Conservation (phyloP, 768 basidiomycete species). For the Leccinum olivaceopallidum region DNA sequence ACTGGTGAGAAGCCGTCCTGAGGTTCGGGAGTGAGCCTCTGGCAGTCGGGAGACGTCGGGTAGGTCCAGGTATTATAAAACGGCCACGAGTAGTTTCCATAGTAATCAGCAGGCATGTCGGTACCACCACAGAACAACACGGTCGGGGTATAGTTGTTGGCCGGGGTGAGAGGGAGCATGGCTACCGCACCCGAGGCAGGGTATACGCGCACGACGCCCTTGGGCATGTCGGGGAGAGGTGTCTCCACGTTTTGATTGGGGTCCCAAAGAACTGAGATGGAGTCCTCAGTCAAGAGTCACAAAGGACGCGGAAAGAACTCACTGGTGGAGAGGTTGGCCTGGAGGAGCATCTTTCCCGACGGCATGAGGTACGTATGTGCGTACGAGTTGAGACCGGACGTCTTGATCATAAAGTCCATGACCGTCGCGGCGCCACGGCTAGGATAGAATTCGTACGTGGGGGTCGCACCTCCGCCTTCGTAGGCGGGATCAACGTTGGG, state of each 20-base stretch:
- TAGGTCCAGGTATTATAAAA: slow-evolving; percentile 71
- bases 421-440: slow-evolving; percentile 46
- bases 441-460: slow-evolving; percentile 83
- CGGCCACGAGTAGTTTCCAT: slow-evolving; percentile 77
- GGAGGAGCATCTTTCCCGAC: slow-evolving; percentile 74
- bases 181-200: slow-evolving; percentile 87
- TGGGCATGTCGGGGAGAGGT: slow-evolving; percentile 70
- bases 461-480: slow-evolving; percentile 68
- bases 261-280: slow-evolving; percentile 50
- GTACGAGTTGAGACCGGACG: slow-evolving; percentile 78
- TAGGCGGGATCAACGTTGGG: slow-evolving; percentile 63
- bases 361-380: slow-evolving; percentile 72
- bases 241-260: slow-evolving; percentile 56
- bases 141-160: slow-evolving; percentile 84
- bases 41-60: slow-evolving; percentile 72
- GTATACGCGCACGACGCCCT: slow-evolving; percentile 75
- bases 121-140: slow-evolving; percentile 91
- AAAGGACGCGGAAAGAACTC: slow-evolving; percentile 27
- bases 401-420: slow-evolving; percentile 68
- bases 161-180: slow-evolving; percentile 90
- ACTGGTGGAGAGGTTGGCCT: slow-evolving; percentile 77
- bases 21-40: slow-evolving; percentile 86
- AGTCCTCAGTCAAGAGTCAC: neutral
- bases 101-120: slow-evolving; percentile 68
- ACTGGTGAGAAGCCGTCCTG: slow-evolving; percentile 56